Evolutionary conservation across 331 rosid species (phyloP), one percentile per base, ranked within the genome.

Genomic region (Stylosanthes scabra): DNA sequence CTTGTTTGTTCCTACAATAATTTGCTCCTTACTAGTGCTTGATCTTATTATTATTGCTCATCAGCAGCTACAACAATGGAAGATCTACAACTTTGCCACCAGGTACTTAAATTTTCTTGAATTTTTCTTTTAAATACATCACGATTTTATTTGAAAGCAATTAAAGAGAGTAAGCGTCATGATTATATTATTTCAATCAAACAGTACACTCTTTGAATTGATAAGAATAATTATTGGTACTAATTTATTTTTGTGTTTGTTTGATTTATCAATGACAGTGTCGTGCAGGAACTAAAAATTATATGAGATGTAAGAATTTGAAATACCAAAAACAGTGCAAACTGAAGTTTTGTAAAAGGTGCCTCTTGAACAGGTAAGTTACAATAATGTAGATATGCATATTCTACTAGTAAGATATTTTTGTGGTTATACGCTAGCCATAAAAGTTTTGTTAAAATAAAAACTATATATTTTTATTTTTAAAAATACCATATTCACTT

Each of bases 341-440:
- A 5, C 71, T 87, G 37, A 50, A 71, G 5, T 56, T 80, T 13
- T 90, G 96, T 46, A 84, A 80, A n/a, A 80, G 72, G 59, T 90
- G 96, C 51, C 90, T 87, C 28, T 8, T 70, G 71, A 87, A 90
- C 93, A 85, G 93, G 96, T 90, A 51, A 28, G 57, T 39, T 37
- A 34, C 6, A 34, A 34, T 34, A 34, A 20, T 20, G 25, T 20
- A 20, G 25, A 20, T 20, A 20, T 20, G 25, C 25, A 20, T 20
- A 20, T 20, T 20, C 25, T 20, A 20, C 25, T 20, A 20, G 25
- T 20, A 20, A 20, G 25, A 20, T 20, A 20, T 20, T 20, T 20
- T 20, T 20, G 25, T 20, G 25, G 25, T 20, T 20, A 20, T 20
- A 20, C 25, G 25, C 25, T 20, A 20, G 25, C 1, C 1, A 20